A percentile compares a stretch with the other conserved stretches of the same genome.
phyloP scores from a whole-genome alignment of 495 filamentous ascomycete genomes.

The Xylaria castorea region DNA sequence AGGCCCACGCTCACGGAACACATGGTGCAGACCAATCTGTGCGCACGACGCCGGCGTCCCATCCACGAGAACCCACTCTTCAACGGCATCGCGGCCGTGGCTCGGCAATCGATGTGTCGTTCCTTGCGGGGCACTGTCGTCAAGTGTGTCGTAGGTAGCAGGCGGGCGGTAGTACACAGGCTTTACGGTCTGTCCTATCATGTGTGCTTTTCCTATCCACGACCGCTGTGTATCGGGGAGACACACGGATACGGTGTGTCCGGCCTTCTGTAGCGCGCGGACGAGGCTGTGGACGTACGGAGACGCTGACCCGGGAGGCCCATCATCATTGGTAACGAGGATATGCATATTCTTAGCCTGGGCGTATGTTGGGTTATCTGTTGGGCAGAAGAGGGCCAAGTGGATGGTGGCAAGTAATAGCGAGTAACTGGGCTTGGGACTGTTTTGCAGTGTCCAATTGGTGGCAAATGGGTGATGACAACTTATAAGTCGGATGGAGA shows the following conservation, averaged over 20 bases:
- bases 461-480: neutral
- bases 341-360: conserved; percentile 45
- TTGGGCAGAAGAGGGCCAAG: neutral
- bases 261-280: conserved; percentile 72
- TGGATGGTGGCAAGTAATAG: conserved; percentile 1
- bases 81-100: conserved; percentile 55
- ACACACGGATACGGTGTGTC: conserved; percentile 86
- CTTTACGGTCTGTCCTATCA: conserved; percentile 83
- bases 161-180: conserved; percentile 84
- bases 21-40: conserved; percentile 88
- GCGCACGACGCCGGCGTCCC: conserved; percentile 87
- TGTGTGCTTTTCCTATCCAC: conserved; percentile 98
- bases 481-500: neutral
- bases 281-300: conserved; percentile 93
- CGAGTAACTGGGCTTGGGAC: neutral
- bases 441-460: conserved; percentile 1
- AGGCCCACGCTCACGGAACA: conserved; percentile 77
- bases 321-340: conserved; percentile 82
- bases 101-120: conserved; percentile 50
- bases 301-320: conserved; percentile 88
- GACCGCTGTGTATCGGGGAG: conserved; percentile 91
- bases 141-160: conserved; percentile 56
- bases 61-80: conserved; percentile 94
- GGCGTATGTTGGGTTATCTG: neutral
- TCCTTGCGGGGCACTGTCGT: conserved; percentile 38